Base-by-base conservation (phyloP, 768 basidiomycete genomes). In the Pleurotus djamor region DNA sequence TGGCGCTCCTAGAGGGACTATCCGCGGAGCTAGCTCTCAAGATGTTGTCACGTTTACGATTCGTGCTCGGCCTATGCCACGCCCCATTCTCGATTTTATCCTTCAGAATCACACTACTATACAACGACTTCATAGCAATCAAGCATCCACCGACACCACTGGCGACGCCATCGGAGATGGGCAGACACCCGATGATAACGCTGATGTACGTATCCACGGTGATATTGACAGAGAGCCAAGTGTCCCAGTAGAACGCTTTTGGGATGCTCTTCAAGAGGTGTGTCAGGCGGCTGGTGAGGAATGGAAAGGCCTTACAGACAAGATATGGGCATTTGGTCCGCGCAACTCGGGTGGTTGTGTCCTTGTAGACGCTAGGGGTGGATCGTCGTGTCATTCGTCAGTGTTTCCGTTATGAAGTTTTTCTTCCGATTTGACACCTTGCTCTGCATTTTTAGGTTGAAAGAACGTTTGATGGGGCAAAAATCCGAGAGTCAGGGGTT, bases 251-350 rank as follows among this genome's bases (percentile, higher is more conserved):
- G 89, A 89, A 52, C 82, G 92, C 48, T 98, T 96, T 70, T 98
- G 96, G 95, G 72, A 71, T 2, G 78, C 79, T 34, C 74, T 98
- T 14, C 76, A 81, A 44, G 79, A 80, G 33, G 80, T 87, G 43
- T 92, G 89, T 63, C 72, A 77, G 13, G 79, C 85, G 57, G 85
- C 80, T 3, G 96, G 93, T 13, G 92, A 91, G 3, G 94, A 98
- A 63, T 99, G 97, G 97, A 72, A 69, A 4, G 84, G 83, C 44
- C 68, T 93, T 9, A 77, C 75, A 0, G 89, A 94, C 54, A 80
- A 75, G 57, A 82, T 96, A 2, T 96, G 94, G 94, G 86, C 91
- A 16, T 95, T 98, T 72, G 97, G 97, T 0, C 96, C 96, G 0
- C 90, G 91, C 64, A 76, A 85, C 57, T 85, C 89, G 16, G 96